Percentiles rank a stretch among this genome's conserved stretches.
phyloP scores from a whole-genome alignment of 23 red algal genomes.

The Cyanidium caldarium region DNA sequence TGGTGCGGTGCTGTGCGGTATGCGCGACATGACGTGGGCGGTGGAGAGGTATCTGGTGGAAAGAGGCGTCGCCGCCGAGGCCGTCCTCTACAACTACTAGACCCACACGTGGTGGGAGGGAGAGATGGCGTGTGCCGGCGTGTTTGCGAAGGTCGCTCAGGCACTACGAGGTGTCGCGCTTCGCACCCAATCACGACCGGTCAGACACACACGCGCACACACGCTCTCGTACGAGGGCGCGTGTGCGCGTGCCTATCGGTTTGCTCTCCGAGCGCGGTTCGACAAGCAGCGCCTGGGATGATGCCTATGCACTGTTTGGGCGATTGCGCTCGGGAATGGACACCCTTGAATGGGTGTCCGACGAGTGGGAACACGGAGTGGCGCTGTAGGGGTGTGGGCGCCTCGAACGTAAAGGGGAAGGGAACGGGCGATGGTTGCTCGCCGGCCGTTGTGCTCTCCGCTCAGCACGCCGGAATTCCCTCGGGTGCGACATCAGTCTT shows the following conservation, averaged over 20 bases:
- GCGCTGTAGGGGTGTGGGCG: no score
- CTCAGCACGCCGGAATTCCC: no score
- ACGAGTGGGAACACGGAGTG: no score
- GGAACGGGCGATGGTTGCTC: no score
- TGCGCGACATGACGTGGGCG: slow-evolving; percentile 41
- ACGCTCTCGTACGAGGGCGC: no score
- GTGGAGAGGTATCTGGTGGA: slow-evolving; percentile 12
- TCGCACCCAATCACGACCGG: slow-evolving; percentile 5
- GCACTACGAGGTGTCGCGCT: not conserved
- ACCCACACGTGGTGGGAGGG: no score
- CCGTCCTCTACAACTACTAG: slow-evolving; percentile 70
- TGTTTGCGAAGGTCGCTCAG: slow-evolving; percentile 3
- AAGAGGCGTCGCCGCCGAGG: slow-evolving; percentile 30
- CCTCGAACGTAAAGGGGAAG: no score
- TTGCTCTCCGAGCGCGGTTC: slow-evolving; percentile 5
- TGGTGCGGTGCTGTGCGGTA: slow-evolving; percentile 48
- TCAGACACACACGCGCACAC: no score
- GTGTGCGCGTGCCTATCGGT: no score
- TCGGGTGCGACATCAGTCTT: no score
- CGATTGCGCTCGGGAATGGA: slow-evolving; percentile 8
- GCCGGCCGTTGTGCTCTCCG: no score
- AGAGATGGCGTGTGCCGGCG: not conserved
- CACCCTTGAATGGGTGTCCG: no score
- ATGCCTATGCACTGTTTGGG: not conserved
- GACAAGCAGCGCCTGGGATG: not conserved